Conservation (phyloP, 345 rosid species). For the Brassica incana region DNA sequence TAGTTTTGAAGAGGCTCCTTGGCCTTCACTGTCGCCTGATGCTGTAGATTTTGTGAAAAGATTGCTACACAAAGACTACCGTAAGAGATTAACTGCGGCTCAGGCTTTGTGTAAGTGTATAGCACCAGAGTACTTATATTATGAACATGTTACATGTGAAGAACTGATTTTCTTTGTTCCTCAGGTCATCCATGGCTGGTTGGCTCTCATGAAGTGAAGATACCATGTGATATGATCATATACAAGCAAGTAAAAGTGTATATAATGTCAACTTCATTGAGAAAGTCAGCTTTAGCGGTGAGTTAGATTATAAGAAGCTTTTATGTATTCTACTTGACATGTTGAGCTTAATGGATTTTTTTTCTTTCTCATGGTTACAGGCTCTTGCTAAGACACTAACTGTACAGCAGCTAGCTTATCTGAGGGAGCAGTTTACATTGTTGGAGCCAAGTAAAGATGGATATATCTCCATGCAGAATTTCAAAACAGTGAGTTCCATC, state of each 20-base stretch:
- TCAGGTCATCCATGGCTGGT: slow-evolving; percentile 97
- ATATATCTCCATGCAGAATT: slow-evolving; percentile 76
- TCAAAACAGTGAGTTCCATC: slow-evolving; percentile 57
- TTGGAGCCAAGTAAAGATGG: slow-evolving; percentile 82
- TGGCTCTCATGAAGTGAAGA: slow-evolving; percentile 64
- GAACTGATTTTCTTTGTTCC: slow-evolving; percentile 15
- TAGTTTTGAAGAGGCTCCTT: background rate
- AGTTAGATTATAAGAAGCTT: slow-evolving; percentile 38
- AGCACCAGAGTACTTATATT: background rate
- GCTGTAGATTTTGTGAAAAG: background rate
- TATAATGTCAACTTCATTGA: slow-evolving; percentile 68
- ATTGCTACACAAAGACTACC: background rate
- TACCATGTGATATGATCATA: slow-evolving; percentile 80
- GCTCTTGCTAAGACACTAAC: slow-evolving; percentile 85
- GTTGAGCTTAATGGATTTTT: background rate
- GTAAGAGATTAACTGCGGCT: background rate
- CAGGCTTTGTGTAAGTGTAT: background rate
- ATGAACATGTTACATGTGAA: background rate
- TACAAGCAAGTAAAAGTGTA: slow-evolving; percentile 74
- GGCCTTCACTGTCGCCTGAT: background rate
- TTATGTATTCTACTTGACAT: background rate
- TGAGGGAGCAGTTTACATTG: slow-evolving; percentile 74
- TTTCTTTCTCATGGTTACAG: slow-evolving; percentile 43
- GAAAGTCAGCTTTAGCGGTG: slow-evolving; percentile 75
- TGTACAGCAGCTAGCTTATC: slow-evolving; percentile 69